A percentile compares a stretch with the other conserved stretches of the same genome.
Conservation (phyloP, 306 rosid species). For the Delonix regia region DNA sequence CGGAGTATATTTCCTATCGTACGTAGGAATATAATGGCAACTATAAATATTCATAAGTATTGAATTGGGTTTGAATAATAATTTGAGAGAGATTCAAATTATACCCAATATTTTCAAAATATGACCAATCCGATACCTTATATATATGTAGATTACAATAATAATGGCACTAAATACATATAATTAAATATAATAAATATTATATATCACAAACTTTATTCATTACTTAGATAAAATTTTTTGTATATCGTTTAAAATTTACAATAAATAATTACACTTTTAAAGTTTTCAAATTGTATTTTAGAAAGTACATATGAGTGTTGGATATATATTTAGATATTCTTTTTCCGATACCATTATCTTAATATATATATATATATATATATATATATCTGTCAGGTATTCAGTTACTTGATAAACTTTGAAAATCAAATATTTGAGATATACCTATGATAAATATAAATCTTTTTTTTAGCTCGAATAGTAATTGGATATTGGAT, state of each 20-base stretch:
- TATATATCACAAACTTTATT: not conserved
- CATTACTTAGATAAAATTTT: not conserved
- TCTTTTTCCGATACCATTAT: not conserved
- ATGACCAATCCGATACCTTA: too few relatives aligned
- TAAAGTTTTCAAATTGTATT: not conserved
- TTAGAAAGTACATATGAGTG: not conserved
- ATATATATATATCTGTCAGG: not conserved
- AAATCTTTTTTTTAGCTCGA: too few relatives aligned
- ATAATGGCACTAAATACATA: too few relatives aligned
- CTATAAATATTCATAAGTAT: too few relatives aligned
- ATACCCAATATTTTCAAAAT: too few relatives aligned
- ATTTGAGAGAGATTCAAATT: too few relatives aligned
- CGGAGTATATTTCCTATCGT: not conserved
- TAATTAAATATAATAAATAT: not conserved
- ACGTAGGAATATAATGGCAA: not conserved
- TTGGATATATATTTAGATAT: not conserved
- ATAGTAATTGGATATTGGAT: not conserved
- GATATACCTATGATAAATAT: too few relatives aligned
- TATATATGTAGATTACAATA: not conserved
- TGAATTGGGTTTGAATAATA: not conserved
- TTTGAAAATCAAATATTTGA: too few relatives aligned
- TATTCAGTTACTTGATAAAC: too few relatives aligned
- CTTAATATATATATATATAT: too few relatives aligned
- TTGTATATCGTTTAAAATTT: not conserved
- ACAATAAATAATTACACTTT: not conserved